Evolutionary conservation across 495 filamentous ascomycete genomes (phyloP).

Genomic region (Hyaloscypha finlandica): DNA sequence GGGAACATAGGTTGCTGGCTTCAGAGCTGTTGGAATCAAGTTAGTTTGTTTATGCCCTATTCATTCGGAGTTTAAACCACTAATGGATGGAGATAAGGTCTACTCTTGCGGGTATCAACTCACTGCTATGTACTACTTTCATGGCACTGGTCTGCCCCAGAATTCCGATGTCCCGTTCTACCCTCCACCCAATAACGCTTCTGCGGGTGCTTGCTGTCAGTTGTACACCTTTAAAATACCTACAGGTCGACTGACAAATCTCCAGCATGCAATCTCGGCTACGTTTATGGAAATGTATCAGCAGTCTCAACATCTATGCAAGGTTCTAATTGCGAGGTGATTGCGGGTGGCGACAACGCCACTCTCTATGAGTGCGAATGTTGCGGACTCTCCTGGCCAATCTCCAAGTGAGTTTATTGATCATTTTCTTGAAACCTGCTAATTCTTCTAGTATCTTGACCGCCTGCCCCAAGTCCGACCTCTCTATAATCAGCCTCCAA

Average conservation of each 20-base stretch:
- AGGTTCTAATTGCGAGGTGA: background rate
- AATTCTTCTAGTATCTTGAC: conserved; percentile 2
- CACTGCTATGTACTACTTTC: conserved; percentile 3
- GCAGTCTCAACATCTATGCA: background rate
- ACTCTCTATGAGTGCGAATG: background rate
- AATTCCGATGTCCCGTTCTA: conserved; percentile 7
- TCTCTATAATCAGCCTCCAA: conserved; percentile 9
- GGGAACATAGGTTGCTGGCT: conserved; percentile 15
- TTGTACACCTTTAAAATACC: background rate
- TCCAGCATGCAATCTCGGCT: conserved; percentile 13
- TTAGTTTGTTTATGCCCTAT: background rate
- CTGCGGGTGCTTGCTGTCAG: conserved; percentile 9
- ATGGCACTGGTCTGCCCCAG: background rate
- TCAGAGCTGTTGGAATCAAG: conserved; percentile 21
- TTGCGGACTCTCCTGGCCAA: background rate
- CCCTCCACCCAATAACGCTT: conserved; percentile 4
- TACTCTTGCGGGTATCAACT: conserved; percentile 19
- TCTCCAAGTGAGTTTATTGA: background rate
- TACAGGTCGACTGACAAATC: background rate
- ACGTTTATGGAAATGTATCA: conserved; percentile 13
- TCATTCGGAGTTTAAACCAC: no score
- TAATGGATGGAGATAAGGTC: background rate
- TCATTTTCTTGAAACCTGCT: background rate
- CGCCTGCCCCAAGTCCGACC: conserved; percentile 11
- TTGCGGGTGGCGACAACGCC: background rate